Percentiles rank a stretch among this genome's conserved stretches.
Conservation (phyloP, 2,329 filamentous ascomycete species). For the Leptodontidium sp. region DNA sequence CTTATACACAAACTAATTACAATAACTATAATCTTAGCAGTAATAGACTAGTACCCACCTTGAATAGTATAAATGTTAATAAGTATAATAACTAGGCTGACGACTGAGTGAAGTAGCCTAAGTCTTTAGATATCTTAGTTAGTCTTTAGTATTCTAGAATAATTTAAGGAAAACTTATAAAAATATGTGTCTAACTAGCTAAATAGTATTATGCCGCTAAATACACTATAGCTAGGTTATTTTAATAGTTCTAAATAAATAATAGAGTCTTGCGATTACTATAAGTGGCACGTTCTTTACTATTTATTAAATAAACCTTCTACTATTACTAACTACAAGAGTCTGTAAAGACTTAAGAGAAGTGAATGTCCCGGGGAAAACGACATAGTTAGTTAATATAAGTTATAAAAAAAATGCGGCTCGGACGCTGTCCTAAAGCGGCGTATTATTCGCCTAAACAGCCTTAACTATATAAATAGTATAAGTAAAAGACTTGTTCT, state of each 20-base stretch:
- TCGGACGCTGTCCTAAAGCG: conserved; percentile 16
- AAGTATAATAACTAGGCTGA: conserved; percentile 29
- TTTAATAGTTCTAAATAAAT: conserved; percentile 4
- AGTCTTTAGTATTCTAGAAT: background rate
- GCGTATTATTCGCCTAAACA: conserved; percentile 12
- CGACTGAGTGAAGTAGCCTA: conserved; percentile 27
- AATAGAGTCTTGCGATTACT: conserved; percentile 15
- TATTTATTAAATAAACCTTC: conserved; percentile 21
- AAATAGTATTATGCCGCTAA: conserved; percentile 11
- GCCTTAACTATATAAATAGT: conserved; percentile 17
- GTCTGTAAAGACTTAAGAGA: conserved; percentile 7
- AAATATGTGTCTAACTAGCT: conserved; percentile 18
- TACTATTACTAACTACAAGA: conserved; percentile 15
- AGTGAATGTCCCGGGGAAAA: conserved; percentile 24
- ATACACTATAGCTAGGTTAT: conserved; percentile 11
- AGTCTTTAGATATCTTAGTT: conserved; percentile 22
- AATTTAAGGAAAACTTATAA: conserved; percentile 18
- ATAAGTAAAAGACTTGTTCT: background rate
- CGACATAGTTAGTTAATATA: conserved; percentile 21
- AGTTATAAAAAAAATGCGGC: conserved; percentile 22
- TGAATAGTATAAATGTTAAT: conserved; percentile 31
- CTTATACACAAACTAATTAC: conserved; percentile 24
- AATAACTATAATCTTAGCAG: conserved; percentile 27
- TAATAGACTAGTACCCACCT: conserved; percentile 27
- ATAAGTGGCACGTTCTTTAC: conserved; percentile 13